Evolutionary conservation across 148 eudicot species (phyloP).

Genomic region (Chenopodium suecicum): DNA sequence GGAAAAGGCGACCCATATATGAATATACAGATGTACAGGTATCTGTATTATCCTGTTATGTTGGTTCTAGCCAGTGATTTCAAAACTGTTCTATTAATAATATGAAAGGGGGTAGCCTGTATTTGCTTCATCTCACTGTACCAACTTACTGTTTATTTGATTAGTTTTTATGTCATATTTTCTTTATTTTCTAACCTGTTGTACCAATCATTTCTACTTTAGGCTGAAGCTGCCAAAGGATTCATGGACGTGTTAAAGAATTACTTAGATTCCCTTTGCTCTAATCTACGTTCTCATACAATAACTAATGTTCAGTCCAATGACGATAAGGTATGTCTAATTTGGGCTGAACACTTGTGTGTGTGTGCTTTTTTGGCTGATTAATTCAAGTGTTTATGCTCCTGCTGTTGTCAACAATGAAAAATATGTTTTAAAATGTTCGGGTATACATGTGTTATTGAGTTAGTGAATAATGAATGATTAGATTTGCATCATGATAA

Average conservation of each 20-base stretch:
- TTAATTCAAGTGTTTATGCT: background rate
- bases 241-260: conserved; percentile 60
- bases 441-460: background rate
- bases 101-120: background rate
- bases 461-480: background rate
- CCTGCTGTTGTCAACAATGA: background rate
- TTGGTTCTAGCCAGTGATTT: background rate
- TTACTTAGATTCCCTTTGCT: conserved; percentile 81
- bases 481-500: background rate
- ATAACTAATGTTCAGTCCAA: conserved; percentile 94
- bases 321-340: conserved; percentile 76
- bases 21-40: conserved; percentile 90
- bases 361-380: background rate
- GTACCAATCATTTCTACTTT: conserved; percentile 14
- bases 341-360: background rate
- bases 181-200: background rate
- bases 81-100: background rate
- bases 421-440: background rate
- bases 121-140: background rate
- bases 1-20: conserved; percentile 63
- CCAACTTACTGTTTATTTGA: background rate
- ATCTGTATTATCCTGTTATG: conserved; percentile 8
- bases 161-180: background rate
- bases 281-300: conserved; percentile 87
- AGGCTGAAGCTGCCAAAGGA: conserved; percentile 89